Evolutionary conservation across 2,329 filamentous ascomycete genomes (phyloP).

Genomic region (Septoria linicola): DNA sequence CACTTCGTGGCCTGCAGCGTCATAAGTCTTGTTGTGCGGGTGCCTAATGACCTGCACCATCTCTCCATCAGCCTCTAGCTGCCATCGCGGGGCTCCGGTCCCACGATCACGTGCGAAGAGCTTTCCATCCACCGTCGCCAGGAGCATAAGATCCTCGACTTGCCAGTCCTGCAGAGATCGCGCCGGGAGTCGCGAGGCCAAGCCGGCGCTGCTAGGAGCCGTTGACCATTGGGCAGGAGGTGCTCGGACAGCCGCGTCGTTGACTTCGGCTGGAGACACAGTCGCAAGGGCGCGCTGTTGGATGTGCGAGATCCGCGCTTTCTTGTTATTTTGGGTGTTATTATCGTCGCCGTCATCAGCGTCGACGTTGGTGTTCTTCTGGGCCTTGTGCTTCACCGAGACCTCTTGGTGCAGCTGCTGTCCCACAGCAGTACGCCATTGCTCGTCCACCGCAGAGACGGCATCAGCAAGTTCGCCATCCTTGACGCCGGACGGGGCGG

Average conservation of each 20-base stretch:
- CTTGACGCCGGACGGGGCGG: conserved; percentile 13
- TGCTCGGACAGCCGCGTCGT: conserved; percentile 81
- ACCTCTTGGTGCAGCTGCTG: conserved; percentile 31
- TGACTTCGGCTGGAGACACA: conserved; percentile 81
- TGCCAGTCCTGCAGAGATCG: conserved; percentile 98
- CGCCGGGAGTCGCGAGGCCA: conserved; percentile 83
- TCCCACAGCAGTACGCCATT: conserved; percentile 21
- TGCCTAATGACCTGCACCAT: conserved; percentile 90
- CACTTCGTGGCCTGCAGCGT: conserved; percentile 61
- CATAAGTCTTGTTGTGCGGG: conserved; percentile 61
- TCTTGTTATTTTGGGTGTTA: conserved; percentile 30
- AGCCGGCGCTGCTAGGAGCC: conserved; percentile 53
- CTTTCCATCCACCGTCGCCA: conserved; percentile 99
- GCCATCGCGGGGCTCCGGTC: conserved; percentile 82
- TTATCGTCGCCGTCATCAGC: conserved; percentile 21
- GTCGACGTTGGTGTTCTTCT: conserved; percentile 28
- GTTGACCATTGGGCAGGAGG: conserved; percentile 65
- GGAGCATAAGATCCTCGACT: conserved; percentile 99
- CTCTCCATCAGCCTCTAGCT: conserved; percentile 76
- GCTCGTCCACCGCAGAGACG: conserved; percentile 25
- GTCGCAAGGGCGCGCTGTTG: conserved; percentile 96
- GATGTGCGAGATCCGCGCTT: conserved; percentile 33
- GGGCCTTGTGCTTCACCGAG: conserved; percentile 30
- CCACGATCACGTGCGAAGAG: conserved; percentile 87
- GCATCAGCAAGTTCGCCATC: conserved; percentile 25